Evolutionary conservation across 2,329 filamentous ascomycete genomes (phyloP).

Genomic region (Bisporella sp.): DNA sequence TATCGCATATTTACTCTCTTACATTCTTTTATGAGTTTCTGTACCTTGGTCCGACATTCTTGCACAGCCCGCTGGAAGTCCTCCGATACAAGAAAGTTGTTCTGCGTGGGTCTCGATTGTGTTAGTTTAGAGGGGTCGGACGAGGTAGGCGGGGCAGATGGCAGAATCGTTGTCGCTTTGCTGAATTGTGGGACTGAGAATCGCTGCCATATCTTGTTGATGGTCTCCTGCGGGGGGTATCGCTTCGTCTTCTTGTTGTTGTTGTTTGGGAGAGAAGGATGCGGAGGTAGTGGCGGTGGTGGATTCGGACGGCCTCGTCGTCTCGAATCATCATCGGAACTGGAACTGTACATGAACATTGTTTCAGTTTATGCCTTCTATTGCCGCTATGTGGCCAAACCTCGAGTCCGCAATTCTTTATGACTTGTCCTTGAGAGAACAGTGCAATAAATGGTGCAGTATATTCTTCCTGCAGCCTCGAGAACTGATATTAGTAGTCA

Average conservation of each 20-base stretch:
- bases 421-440: too few species aligned
- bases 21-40: slow-evolving; percentile 58
- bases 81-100: slow-evolving; percentile 52
- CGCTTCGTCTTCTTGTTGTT: slow-evolving; percentile 54
- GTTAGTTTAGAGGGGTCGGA: slow-evolving; percentile 1
- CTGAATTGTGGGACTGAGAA: slow-evolving; percentile 55
- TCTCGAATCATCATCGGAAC: too few species aligned
- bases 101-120: slow-evolving; percentile 38
- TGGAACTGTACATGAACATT: too few species aligned
- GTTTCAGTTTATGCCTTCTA: not conserved
- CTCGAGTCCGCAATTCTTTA: too few species aligned
- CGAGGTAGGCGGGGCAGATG: slow-evolving; percentile 23
- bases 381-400: too few species aligned
- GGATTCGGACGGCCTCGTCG: not conserved
- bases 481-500: too few species aligned
- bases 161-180: slow-evolving; percentile 58
- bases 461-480: too few species aligned
- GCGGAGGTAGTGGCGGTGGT: slow-evolving; percentile 7
- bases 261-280: slow-evolving; percentile 24
- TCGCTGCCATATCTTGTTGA: slow-evolving; percentile 60
- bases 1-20: slow-evolving; percentile 76
- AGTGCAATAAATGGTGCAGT: too few species aligned
- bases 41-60: slow-evolving; percentile 59
- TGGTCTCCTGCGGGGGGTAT: slow-evolving; percentile 55
- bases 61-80: slow-evolving; percentile 65